Percentiles rank a stretch among this genome's conserved stretches.
These are phyloP conservation scores for Melanomma pulvis-pyrius DNA, from an alignment of 495 filamentous ascomycete species.

Conservation along the genomic window DNA sequence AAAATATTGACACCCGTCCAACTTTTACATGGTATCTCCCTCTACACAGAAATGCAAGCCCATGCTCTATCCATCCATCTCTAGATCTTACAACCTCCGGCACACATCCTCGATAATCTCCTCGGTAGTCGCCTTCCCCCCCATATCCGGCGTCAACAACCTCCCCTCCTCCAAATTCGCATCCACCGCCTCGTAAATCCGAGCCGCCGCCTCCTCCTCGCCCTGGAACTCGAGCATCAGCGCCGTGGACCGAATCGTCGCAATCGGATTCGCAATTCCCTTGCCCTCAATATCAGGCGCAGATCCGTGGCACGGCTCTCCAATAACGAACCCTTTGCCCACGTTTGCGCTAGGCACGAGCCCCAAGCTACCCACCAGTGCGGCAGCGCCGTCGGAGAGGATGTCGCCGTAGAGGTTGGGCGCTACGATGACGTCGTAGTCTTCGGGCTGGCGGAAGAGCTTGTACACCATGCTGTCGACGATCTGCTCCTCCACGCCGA, in stretches of 20 bases:
- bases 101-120: constrained; percentile 90
- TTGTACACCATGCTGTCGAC: constrained; percentile 99
- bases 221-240: constrained; percentile 96
- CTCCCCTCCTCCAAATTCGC: constrained; percentile 82
- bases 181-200: constrained; percentile 91
- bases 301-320: constrained; percentile 95
- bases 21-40: constrained; percentile 25
- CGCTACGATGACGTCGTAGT: constrained; percentile 97
- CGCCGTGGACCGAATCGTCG: constrained; percentile 85
- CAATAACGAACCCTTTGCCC: constrained; percentile 90
- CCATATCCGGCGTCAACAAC: constrained; percentile 86
- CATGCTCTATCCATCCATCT: not conserved
- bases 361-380: constrained; percentile 89
- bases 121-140: constrained; percentile 82
- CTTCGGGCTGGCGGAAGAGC: constrained; percentile 90
- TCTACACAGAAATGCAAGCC: not conserved
- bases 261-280: constrained; percentile 94
- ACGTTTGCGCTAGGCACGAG: constrained; percentile 97
- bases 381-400: constrained; percentile 91
- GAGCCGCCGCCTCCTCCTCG: constrained; percentile 80
- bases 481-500: constrained; percentile 93
- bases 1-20: not conserved
- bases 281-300: constrained; percentile 94
- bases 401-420: constrained; percentile 99
- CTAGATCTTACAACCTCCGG: constrained; percentile 67